phyloP scores from a whole-genome alignment of 2,329 filamentous ascomycete species.

The Cercospora canescens region DNA sequence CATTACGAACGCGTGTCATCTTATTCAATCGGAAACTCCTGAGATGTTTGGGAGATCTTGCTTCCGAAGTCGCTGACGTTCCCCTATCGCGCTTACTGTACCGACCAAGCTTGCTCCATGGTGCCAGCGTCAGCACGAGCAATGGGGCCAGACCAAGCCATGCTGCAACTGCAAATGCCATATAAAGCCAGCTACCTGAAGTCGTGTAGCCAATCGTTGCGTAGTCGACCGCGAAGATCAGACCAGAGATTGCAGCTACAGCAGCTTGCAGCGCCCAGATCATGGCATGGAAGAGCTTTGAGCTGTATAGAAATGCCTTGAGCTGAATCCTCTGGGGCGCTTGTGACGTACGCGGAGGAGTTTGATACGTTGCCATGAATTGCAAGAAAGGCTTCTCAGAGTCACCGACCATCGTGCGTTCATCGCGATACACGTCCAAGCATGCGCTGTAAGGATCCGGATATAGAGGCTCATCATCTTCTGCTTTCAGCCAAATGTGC shows the following conservation, averaged over 20 bases:
- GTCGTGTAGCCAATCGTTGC: constrained; percentile 10
- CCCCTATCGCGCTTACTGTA: constrained; percentile 12
- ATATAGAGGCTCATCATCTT: constrained; percentile 14
- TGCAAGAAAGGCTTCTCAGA: constrained; percentile 15
- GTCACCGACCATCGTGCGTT: neutral
- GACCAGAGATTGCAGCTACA: constrained; percentile 1
- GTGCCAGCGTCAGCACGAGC: neutral
- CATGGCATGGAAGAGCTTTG: constrained; percentile 15
- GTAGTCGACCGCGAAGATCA: constrained; percentile 13
- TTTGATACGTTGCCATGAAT: constrained; percentile 17
- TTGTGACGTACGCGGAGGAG: constrained; percentile 9
- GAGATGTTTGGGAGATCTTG: neutral
- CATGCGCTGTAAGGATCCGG: constrained; percentile 12
- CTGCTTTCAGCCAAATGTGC: constrained; percentile 15
- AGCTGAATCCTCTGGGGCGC: constrained; percentile 16
- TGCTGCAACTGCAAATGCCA: constrained; percentile 6
- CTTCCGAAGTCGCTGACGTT: neutral
- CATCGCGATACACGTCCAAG: neutral
- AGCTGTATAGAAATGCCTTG: constrained; percentile 21
- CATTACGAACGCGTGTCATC: neutral
- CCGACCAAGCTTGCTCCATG: constrained; percentile 12
- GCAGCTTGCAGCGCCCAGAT: constrained; percentile 13
- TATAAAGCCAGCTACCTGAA: constrained; percentile 14
- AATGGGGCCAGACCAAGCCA: constrained; percentile 4
- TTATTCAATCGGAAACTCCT: neutral